Base-by-base conservation (phyloP, 352 stramenopile species). In the Pythium rishiriense region DNA sequence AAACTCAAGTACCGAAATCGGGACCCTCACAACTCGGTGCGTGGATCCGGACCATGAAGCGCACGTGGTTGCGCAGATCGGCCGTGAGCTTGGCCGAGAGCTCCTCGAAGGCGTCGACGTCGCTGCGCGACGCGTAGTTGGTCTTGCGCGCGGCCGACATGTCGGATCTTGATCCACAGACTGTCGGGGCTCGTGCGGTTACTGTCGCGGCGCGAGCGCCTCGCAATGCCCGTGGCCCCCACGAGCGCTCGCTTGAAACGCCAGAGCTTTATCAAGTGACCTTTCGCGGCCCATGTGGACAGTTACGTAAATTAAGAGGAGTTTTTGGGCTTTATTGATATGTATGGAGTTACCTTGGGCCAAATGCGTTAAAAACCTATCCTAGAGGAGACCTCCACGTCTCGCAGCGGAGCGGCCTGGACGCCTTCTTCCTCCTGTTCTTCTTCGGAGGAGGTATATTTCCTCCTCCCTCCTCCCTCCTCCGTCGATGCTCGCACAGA, bases 51-150 rank as follows among this genome's bases (percentile, higher is more conserved):
- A 90, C 83, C 75, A 97, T 88, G 65, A 93, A 93, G 62, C 85
- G 85, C 56, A 97, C 89, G 65, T 96, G 81, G 59, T 83, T 86
- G 58, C 88, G 81, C 64, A 97, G 74, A 64, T 97, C 87, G 11
- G 81, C 78, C 33, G 81, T 91, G 58, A 97, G 86, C 73, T 96
- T 96, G 64, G 71, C 73, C 48, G 83, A 91, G 51, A 97, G 80
- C 69, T 88, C 76, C 56, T 96, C 89, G 55, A 97, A 87, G 69
- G 70, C 79, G 58, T 95, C 88, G 9, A 72, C 65, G 35, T 88
- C 83, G 50, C 69, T 66, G 58, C 82, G 81, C 28, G 81, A 78
- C 55, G 64, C 72, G 49, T 92, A 92, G 66, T 83, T 74, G 62
- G 67, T 78, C 72, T 90, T 90, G 53, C 83, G 80, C 24, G 70